These are phyloP conservation scores for Clarkia xantiana DNA, from an alignment of 345 rosid species.

Conservation along the genomic window DNA sequence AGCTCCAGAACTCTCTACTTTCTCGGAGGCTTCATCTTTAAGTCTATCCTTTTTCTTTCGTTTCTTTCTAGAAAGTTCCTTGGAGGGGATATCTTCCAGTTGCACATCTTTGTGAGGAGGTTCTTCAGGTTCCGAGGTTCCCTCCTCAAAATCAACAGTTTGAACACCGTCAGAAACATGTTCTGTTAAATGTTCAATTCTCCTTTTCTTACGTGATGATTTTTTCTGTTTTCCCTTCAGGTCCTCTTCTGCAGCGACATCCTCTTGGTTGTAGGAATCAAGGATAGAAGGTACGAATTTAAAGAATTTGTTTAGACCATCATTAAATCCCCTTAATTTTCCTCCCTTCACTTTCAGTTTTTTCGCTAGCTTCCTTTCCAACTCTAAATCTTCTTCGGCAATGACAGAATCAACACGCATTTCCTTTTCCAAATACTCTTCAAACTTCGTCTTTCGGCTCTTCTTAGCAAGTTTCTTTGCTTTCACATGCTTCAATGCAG, in stretches of 20 bases:
- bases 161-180: slow-evolving; percentile 1
- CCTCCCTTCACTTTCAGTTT: slow-evolving; percentile 69
- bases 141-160: slow-evolving; percentile 5
- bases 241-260: slow-evolving; percentile 10
- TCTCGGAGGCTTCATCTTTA: slow-evolving; percentile 12
- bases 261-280: slow-evolving; percentile 22
- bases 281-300: slow-evolving; percentile 32
- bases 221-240: not conserved
- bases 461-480: slow-evolving; percentile 22
- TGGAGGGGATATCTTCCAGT: slow-evolving; percentile 2
- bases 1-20: slow-evolving; percentile 11
- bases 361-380: slow-evolving; percentile 80
- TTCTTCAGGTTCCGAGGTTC: slow-evolving; percentile 6
- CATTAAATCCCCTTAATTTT: slow-evolving; percentile 51
- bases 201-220: slow-evolving; percentile 7
- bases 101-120: slow-evolving; percentile 4
- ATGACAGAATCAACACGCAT: slow-evolving; percentile 11
- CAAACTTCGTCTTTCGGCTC: slow-evolving; percentile 46
- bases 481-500: slow-evolving; percentile 16
- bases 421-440: slow-evolving; percentile 58
- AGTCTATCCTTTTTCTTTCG: slow-evolving; percentile 18
- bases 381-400: slow-evolving; percentile 38
- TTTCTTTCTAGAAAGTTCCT: slow-evolving; percentile 21
- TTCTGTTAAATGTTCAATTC: slow-evolving; percentile 1
- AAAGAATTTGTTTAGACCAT: slow-evolving; percentile 38